Evolutionary conservation across 1,284 basidiomycete species (phyloP).

Genomic region (Ceratobasidium sp.): DNA sequence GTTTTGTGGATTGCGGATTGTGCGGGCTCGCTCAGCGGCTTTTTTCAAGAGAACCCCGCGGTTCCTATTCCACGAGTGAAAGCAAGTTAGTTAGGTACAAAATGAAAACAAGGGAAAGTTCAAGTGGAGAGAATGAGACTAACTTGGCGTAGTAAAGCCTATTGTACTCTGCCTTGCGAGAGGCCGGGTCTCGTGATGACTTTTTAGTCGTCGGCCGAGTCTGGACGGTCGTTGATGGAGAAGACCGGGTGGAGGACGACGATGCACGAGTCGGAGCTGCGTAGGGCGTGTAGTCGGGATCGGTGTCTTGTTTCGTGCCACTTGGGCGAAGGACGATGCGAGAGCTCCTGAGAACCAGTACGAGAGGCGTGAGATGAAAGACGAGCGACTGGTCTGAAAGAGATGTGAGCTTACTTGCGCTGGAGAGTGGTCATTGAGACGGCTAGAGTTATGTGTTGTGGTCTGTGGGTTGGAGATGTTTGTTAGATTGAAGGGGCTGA

Average conservation of each 20-base stretch:
- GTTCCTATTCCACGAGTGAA: conserved; percentile 15
- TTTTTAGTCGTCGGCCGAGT: conserved; percentile 43
- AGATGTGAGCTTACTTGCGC: conserved; percentile 31
- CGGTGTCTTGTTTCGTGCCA: conserved; percentile 6
- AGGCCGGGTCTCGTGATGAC: conserved; percentile 40
- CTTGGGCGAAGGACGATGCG: conserved; percentile 38
- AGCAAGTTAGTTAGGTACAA: background rate
- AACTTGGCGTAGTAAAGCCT: conserved; percentile 39
- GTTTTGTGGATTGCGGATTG: conserved; percentile 31
- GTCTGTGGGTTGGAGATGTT: conserved; percentile 1
- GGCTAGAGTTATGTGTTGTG: too few relatives aligned
- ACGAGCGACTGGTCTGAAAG: conserved; percentile 1
- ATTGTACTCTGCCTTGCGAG: conserved; percentile 44
- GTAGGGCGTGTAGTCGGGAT: conserved; percentile 22
- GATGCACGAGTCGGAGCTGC: background rate
- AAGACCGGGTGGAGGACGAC: conserved; percentile 24
- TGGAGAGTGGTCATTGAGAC: conserved; percentile 29
- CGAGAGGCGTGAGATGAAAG: conserved; percentile 27
- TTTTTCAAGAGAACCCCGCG: conserved; percentile 39
- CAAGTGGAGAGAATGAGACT: background rate
- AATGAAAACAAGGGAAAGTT: background rate
- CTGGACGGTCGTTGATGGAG: conserved; percentile 36
- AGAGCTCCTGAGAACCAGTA: conserved; percentile 24
- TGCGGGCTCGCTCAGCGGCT: conserved; percentile 41
- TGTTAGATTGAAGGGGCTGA: conserved; percentile 28